Base-by-base conservation (phyloP, 2,329 filamentous ascomycete genomes). In the Ceratocystis eucalypticola region DNA sequence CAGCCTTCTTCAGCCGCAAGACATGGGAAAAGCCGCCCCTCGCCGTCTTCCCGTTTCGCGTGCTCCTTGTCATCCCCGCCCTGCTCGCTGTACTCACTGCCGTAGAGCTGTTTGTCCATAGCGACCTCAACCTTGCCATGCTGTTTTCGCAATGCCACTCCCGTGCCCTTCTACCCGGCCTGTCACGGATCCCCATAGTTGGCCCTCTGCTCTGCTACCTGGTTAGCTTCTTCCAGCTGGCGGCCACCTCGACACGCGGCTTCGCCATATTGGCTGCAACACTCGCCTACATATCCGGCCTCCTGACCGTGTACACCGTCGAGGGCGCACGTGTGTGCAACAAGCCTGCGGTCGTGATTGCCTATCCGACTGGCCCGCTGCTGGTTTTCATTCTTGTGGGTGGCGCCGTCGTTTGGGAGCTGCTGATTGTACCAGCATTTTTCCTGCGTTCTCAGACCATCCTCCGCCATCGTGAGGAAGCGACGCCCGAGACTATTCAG, bases 81-180 rank as follows among this genome's bases (percentile, higher is more conserved):
- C 71, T 81, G 37, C 75, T 83, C 64, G 75, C 79, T 70, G 55
- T 77, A 67, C 71, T 74, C 50, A 80, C 80, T 3, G 73, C 73
- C 33, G 66, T 73, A 69, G 70, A 73, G 30, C 76, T 82, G 70
- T 78, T 80, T 69, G 66, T 75, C 37, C 76, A 80, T 72, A 76
- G 77, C 53, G 80, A 82, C 72, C 76, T 81, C 72, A 80, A 82
- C 75, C 74, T 78, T 66, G 76, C 78, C 20, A 74, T 81, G 69
- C 78, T 83, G 68, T 82, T 78, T 74, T 81, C 79, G 55, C 80
- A 82, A 70, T 83, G 80, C 73, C 77, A 81, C 71, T 74, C 80
- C 1, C 77, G 73, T 67, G 72, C 79, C 7, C 77, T 77, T 17
- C 71, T 82, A 25, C 78, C 78, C 10, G 74, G 64, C 20, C 71